Base-by-base conservation (phyloP, 176 grass and related monocot genomes). In the Carex parvula region DNA sequence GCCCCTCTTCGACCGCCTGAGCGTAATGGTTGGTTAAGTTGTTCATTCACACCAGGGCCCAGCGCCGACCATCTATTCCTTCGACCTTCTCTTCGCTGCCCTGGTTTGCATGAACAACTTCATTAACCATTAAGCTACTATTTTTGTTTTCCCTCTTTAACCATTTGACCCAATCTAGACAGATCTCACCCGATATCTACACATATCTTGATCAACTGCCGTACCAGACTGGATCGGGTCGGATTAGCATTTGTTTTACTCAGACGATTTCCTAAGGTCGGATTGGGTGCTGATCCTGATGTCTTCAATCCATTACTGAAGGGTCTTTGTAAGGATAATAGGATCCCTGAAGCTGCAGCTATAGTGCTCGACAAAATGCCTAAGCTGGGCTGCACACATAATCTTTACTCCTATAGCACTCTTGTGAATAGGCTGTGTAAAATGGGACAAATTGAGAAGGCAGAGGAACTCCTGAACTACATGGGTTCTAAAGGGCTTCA, bases 291-390 rank as follows among this genome's bases (percentile, higher is more conserved):
- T 4, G 9, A 72, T 48, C 18, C 41, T 5, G 1, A 0, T 11
- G 70, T 52, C 12, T 74, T 74, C 1, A 50, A 74, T n/a, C 70
- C n/a, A 15, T 74, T 74, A 52, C 0, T 52, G 1, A 74, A 74
- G n/a, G 44, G 3, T 4, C 20, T 74, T 26, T 74, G 70, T 73
- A 7, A 9, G 0, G 0, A 48, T 20, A 6, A 50, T 50, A 73
- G 42, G 41, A 73, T 73, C 42, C 5, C 0, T 73, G 70, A 73
- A 42, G 39, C 41, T 13, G 42, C 41, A 73, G 8, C 18, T 50
- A 73, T 50, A 17, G 70, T 73, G 70, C 42, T 50, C n/a, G 70
- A 73, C n/a, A 50, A 50, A 73, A 73, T 50, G 70, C 70, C 41
- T 2, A 73, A 48, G 70, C 3, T 73, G 3, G 37, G 70, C 17